Conservation (phyloP, 352 stramenopile genomes). For the Lagenidium giganteum region DNA sequence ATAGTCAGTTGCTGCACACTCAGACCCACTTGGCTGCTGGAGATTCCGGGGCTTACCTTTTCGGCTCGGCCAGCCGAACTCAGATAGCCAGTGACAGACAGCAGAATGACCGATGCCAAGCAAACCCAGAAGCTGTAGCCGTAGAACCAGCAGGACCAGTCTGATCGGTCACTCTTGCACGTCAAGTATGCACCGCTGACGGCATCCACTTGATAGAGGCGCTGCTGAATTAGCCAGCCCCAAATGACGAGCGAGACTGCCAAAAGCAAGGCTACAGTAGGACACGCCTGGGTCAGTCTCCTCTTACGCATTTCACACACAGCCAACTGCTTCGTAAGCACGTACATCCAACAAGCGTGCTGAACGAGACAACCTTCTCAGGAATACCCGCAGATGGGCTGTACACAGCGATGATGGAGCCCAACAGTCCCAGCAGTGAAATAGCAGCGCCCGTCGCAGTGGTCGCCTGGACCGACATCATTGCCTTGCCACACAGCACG, state of each 20-base stretch:
- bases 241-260: constrained; percentile 75
- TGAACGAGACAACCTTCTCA: constrained; percentile 75
- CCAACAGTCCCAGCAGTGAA: constrained; percentile 55
- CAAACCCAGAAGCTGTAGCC: constrained; percentile 85
- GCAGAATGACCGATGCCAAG: constrained; percentile 71
- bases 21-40: no score
- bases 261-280: constrained; percentile 48
- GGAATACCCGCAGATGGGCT: constrained; percentile 70
- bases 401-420: constrained; percentile 63
- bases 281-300: constrained; percentile 1
- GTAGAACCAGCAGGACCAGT: constrained; percentile 87
- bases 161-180: constrained; percentile 56
- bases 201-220: constrained; percentile 71
- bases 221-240: constrained; percentile 73
- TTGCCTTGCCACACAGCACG: constrained; percentile 65
- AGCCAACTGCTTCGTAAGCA: constrained; percentile 4
- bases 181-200: constrained; percentile 71
- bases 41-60: no score
- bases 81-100: constrained; percentile 71
- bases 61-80: constrained; percentile 76
- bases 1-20: no score
- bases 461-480: constrained; percentile 64
- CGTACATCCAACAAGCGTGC: constrained; percentile 76
- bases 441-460: constrained; percentile 53
- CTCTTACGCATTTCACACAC: no score